phyloP scores from a whole-genome alignment of 257 asterid genomes.

The Lantana camara region DNA sequence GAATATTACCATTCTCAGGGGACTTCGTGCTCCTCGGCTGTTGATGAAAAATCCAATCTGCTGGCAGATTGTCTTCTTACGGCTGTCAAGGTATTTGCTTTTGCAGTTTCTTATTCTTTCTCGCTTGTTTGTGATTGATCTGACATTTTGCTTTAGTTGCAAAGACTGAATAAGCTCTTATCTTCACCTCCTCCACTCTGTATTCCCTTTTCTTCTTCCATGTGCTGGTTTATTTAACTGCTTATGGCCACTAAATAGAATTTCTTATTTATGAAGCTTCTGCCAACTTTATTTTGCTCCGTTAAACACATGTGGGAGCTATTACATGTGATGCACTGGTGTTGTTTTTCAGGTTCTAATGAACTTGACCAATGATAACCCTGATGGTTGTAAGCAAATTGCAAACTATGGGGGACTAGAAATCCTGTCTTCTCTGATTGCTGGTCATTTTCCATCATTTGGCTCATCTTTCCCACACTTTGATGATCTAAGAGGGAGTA shows the following conservation, averaged over 20 bases:
- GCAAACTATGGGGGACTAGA: constrained; percentile 74
- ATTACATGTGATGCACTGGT: constrained; percentile 4
- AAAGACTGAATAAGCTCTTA: constrained; percentile 11
- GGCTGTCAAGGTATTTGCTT: constrained; percentile 60
- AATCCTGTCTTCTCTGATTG: constrained; percentile 63
- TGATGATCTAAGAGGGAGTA: constrained; percentile 28
- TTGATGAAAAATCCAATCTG: constrained; percentile 49
- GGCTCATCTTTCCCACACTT: constrained; percentile 32
- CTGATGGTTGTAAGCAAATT: constrained; percentile 79
- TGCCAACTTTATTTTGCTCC: background rate
- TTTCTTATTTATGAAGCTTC: constrained; percentile 2
- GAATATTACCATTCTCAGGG: constrained; percentile 40
- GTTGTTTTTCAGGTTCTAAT: constrained; percentile 62
- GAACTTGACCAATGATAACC: constrained; percentile 79
- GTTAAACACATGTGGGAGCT: background rate
- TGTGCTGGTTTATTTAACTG: background rate
- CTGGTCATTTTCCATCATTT: constrained; percentile 66
- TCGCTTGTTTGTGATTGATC: background rate
- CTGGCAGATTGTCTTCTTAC: constrained; percentile 79
- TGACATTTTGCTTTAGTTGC: background rate
- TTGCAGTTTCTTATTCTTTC: background rate
- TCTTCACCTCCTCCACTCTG: background rate
- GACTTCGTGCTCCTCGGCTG: constrained; percentile 52
- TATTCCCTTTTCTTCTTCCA: background rate
- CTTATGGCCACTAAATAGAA: background rate